These are phyloP conservation scores for Brassica juncea DNA, from an alignment of 345 rosid genomes.

Conservation along the genomic window DNA sequence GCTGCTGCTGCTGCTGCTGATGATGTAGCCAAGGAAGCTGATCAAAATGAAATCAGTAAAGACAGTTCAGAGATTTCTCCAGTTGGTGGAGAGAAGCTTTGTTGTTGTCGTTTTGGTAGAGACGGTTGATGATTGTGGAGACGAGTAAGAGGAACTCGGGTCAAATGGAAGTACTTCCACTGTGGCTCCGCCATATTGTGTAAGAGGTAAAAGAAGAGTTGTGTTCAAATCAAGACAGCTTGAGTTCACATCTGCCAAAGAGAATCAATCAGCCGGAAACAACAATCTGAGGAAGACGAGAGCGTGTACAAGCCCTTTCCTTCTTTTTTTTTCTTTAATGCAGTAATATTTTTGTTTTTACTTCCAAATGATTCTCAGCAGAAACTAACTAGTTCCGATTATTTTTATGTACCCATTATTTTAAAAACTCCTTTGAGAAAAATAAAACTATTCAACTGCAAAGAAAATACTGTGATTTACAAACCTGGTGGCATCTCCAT, in stretches of 20 bases:
- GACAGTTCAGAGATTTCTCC: slow-evolving; percentile 41
- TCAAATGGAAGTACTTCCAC: slow-evolving; percentile 49
- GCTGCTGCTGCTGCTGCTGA: too few species aligned
- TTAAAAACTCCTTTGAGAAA: too few species aligned
- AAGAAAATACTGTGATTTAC: slow-evolving; percentile 18
- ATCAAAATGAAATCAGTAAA: slow-evolving; percentile 29
- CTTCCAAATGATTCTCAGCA: slow-evolving; percentile 9
- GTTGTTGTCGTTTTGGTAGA: slow-evolving; percentile 27
- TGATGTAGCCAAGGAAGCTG: slow-evolving; percentile 38
- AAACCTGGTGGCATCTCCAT: slow-evolving; percentile 15
- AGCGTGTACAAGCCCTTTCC: slow-evolving; percentile 6
- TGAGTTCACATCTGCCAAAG: slow-evolving; percentile 59
- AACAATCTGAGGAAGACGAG: slow-evolving; percentile 19
- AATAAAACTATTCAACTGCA: not conserved
- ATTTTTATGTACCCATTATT: too few species aligned
- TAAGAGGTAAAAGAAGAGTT: slow-evolving; percentile 72
- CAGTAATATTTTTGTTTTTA: not conserved
- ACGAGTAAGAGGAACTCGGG: slow-evolving; percentile 20
- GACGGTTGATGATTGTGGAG: slow-evolving; percentile 43
- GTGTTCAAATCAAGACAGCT: slow-evolving; percentile 86
- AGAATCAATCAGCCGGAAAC: slow-evolving; percentile 38
- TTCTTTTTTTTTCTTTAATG: too few species aligned
- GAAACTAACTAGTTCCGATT: slow-evolving; percentile 6
- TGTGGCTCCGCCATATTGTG: slow-evolving; percentile 85
- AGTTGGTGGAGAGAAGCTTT: slow-evolving; percentile 23